Evolutionary conservation across 768 basidiomycete genomes (phyloP), one percentile per base, ranked within the genome.

Genomic region (Leccinum boreale): DNA sequence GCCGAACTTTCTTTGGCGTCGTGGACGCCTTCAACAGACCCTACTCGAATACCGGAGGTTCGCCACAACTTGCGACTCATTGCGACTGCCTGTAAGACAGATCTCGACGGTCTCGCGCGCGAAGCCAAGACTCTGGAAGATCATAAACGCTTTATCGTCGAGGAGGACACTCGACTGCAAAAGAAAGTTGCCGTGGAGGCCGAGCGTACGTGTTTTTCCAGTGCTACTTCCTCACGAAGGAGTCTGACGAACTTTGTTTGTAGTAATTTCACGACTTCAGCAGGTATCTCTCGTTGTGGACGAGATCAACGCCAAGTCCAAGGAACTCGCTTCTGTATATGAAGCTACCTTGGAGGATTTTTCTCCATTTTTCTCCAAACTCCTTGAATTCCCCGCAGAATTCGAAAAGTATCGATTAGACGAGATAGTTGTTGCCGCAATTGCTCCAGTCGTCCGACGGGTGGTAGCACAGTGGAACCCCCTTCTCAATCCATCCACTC

Each of bases 41-140:
- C 87, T 6, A 92, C 86, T 50, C 87, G 92, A 55, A 86, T 98
- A 60, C 97, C 97, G 0, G 97, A 99, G 77, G 85, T 99, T n/a
- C 85, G 96, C 24, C 95, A 99, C 70, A 99, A 98, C 70, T 75
- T 99, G 26, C 85, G 90, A 4, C 82, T 98, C 45, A 92, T 99
- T 33, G 80, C 84, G 2, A 91, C 94, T 49, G 79, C 85, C 2
- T 88, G 93, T 65, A 91, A 90, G 64, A 84, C 79, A 17, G 90
- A 96, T 58, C 80, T 99, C 12, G 90, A 93, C 55, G 89, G 91
- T 5, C 83, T 98, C 23, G 94, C 94, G 0, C 83, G 87, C 15
- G 97, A 99, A 77, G 97, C 92, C 3, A 89, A 87, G 62, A 81
- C 85, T 3, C 79, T 98, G 2, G 82, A 89, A 61, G 91, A 91